phyloP scores from a whole-genome alignment of 257 asterid genomes.

The Dorcoceras hygrometricum region DNA sequence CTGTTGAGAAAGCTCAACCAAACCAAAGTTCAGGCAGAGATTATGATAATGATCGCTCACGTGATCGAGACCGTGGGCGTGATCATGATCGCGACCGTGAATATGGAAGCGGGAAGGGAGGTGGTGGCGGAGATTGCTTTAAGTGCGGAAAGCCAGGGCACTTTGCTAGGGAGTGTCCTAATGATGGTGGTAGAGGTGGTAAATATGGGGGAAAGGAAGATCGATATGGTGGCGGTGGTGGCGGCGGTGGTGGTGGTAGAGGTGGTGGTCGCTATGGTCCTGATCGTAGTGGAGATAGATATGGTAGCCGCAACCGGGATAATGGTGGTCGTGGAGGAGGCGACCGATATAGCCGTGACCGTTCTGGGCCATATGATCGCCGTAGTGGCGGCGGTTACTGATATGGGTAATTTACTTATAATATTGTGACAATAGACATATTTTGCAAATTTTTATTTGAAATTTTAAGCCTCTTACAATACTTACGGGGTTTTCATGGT shows the following conservation, averaged over 20 bases:
- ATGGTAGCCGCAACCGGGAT: slow-evolving; percentile 56
- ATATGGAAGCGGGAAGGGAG: slow-evolving; percentile 46
- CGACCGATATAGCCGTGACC: slow-evolving; percentile 65
- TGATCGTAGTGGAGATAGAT: slow-evolving; percentile 64
- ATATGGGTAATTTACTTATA: slow-evolving; percentile 27
- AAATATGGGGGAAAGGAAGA: slow-evolving; percentile 60
- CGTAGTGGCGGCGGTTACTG: slow-evolving; percentile 56
- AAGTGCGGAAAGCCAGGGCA: slow-evolving; percentile 90
- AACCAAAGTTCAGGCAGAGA: slow-evolving; percentile 62
- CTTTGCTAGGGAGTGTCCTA: slow-evolving; percentile 85
- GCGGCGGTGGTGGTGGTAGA: slow-evolving; percentile 31
- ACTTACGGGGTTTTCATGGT: slow-evolving; percentile 16
- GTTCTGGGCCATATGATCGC: slow-evolving; percentile 87
- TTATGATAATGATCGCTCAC: slow-evolving; percentile 50
- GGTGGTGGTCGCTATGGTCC: slow-evolving; percentile 62
- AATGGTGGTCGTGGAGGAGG: slow-evolving; percentile 62
- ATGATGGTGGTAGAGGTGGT: slow-evolving; percentile 62
- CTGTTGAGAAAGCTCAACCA: slow-evolving; percentile 83
- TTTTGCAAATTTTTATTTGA: background rate
- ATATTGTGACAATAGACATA: slow-evolving; percentile 2
- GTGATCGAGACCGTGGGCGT: slow-evolving; percentile 56
- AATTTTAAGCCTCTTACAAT: background rate
- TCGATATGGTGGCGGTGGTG: slow-evolving; percentile 32
- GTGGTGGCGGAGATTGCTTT: slow-evolving; percentile 70
- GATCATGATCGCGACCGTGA: slow-evolving; percentile 48